These are phyloP conservation scores for Suhomyces guaymorum DNA, from an alignment of 1,139 yeast genomes.

Conservation along the genomic window DNA sequence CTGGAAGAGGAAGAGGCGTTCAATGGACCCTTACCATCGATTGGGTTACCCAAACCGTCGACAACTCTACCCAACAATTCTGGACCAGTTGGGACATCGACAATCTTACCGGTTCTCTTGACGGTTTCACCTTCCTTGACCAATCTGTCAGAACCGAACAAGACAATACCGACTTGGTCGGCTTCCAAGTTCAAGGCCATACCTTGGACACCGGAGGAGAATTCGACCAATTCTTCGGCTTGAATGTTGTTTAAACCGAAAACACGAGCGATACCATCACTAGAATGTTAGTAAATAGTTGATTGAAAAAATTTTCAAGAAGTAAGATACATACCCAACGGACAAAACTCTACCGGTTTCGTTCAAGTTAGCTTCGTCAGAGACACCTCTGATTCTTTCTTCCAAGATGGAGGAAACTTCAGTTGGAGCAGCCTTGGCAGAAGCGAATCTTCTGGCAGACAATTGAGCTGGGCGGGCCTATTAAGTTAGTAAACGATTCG, in stretches of 20 bases:
- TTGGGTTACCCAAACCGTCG: slow-evolving; percentile 99
- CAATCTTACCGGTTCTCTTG: slow-evolving; percentile 99
- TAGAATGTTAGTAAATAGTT: slow-evolving; percentile 25
- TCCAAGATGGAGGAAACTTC: slow-evolving; percentile 99
- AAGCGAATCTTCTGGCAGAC: slow-evolving; percentile 77
- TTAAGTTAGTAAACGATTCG: slow-evolving; percentile 24
- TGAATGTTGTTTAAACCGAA: slow-evolving; percentile 99
- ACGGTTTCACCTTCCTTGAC: slow-evolving; percentile 99
- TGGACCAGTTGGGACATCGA: slow-evolving; percentile 99
- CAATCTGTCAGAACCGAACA: slow-evolving; percentile 98
- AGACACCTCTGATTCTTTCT: slow-evolving; percentile 98
- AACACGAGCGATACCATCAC: slow-evolving; percentile 99
- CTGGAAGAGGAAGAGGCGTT: slow-evolving; percentile 81
- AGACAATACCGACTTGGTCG: slow-evolving; percentile 99
- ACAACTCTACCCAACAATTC: slow-evolving; percentile 98
- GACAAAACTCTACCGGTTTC: slow-evolving; percentile 99
- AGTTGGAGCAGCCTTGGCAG: slow-evolving; percentile 98
- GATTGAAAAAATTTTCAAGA: slow-evolving; percentile 2
- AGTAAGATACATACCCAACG: slow-evolving; percentile 51
- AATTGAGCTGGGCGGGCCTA: slow-evolving; percentile 75
- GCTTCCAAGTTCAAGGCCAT: slow-evolving; percentile 99
- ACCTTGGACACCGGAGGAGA: slow-evolving; percentile 99
- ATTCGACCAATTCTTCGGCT: slow-evolving; percentile 99
- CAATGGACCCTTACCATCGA: slow-evolving; percentile 99
- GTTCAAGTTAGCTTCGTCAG: slow-evolving; percentile 95